phyloP scores from a whole-genome alignment of 805 yeast species.

The Candida methanosorbosa region DNA sequence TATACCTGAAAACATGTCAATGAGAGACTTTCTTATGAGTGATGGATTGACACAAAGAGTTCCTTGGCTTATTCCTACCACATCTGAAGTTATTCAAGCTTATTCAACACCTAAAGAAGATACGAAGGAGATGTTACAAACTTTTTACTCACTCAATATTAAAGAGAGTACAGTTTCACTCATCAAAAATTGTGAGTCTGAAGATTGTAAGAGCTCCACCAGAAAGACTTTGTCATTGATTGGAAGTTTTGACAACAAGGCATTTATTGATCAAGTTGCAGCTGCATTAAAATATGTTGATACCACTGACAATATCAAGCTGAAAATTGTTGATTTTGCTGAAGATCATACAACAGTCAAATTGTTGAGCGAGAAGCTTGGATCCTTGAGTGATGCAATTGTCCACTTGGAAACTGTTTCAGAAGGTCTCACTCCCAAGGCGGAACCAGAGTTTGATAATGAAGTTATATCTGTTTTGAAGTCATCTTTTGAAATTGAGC shows the following conservation, averaged over 20 bases:
- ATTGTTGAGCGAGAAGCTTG: too few species aligned
- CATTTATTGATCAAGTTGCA: slow-evolving; percentile 35
- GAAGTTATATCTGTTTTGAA: too few species aligned
- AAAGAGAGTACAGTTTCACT: not conserved
- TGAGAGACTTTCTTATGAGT: slow-evolving; percentile 34
- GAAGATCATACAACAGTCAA: too few species aligned
- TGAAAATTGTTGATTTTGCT: slow-evolving; percentile 13
- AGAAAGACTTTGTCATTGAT: slow-evolving; percentile 38
- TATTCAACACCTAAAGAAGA: not conserved
- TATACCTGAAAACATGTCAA: slow-evolving; percentile 17
- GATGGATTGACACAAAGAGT: slow-evolving; percentile 38
- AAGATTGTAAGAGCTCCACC: not conserved
- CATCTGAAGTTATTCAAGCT: slow-evolving; percentile 32
- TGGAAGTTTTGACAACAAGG: slow-evolving; percentile 41
- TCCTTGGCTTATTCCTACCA: slow-evolving; percentile 41
- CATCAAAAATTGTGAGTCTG: not conserved
- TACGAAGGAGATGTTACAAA: not conserved
- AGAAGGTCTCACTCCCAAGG: too few species aligned
- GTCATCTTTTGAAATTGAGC: slow-evolving; percentile 2
- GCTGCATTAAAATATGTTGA: slow-evolving; percentile 20
- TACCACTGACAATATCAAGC: slow-evolving; percentile 5
- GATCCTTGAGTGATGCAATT: too few species aligned
- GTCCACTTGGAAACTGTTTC: too few species aligned
- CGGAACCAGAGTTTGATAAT: too few species aligned
- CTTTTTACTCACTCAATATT: not conserved